phyloP scores from a whole-genome alignment of 192 early-diverging fungal genomes.

The Umbelopsis isabellina region DNA sequence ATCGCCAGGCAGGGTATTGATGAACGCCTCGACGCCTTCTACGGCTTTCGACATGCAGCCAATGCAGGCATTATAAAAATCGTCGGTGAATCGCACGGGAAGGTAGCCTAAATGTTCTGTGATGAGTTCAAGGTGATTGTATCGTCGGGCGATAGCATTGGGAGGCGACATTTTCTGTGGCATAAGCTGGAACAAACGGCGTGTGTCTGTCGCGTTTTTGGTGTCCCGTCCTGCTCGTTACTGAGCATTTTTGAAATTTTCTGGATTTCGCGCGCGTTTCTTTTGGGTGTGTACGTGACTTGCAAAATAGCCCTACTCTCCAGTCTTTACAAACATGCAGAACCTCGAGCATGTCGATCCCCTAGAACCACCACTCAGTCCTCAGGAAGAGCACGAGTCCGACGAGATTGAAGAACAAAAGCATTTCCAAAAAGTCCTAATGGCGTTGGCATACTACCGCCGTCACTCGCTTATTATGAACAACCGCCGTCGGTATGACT shows the following conservation, averaged over 20 bases:
- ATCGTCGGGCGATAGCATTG: background rate
- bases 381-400: background rate
- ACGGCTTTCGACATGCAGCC: slow-evolving; percentile 17
- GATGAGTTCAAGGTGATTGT: slow-evolving; percentile 8
- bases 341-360: slow-evolving; percentile 2
- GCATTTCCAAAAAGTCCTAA: slow-evolving; percentile 58
- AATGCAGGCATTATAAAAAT: slow-evolving; percentile 13
- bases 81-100: slow-evolving; percentile 9
- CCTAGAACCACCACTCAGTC: background rate
- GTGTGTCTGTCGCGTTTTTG: too few species aligned
- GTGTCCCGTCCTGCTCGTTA: too few species aligned
- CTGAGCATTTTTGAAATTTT: too few species aligned
- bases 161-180: background rate
- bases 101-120: slow-evolving; percentile 17
- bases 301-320: too few species aligned
- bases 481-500: slow-evolving; percentile 65
- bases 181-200: too few species aligned
- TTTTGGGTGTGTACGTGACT: too few species aligned
- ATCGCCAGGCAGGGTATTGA: slow-evolving; percentile 8
- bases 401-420: slow-evolving; percentile 32
- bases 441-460: slow-evolving; percentile 67
- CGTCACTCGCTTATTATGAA: slow-evolving; percentile 59
- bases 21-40: slow-evolving; percentile 11
- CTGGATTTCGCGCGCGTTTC: too few species aligned
- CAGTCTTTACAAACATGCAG: background rate